Evolutionary conservation across 2,329 filamentous ascomycete species (phyloP).

Genomic region (Colletotrichum chlorophyti): DNA sequence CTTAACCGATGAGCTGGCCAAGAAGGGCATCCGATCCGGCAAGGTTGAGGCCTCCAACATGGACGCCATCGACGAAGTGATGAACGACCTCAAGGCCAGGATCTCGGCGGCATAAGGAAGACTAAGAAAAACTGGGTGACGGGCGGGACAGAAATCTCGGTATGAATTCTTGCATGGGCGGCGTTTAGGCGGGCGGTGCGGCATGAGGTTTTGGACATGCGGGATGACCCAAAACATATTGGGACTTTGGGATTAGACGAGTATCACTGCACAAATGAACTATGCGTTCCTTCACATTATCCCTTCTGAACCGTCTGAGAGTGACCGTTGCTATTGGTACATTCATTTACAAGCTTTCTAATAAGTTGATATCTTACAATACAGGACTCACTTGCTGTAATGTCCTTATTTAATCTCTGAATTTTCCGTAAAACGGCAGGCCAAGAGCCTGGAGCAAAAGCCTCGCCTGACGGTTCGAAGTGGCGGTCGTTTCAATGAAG

Average conservation of each 20-base stretch:
- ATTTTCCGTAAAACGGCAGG: constrained; percentile 80
- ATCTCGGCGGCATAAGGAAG: constrained; percentile 32
- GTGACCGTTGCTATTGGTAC: constrained; percentile 26
- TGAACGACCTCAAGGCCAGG: constrained; percentile 65
- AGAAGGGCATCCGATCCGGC: constrained; percentile 59
- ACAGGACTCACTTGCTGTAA: background rate
- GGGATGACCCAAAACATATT: constrained; percentile 15
- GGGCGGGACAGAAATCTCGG: background rate
- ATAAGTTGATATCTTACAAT: constrained; percentile 26
- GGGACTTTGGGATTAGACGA: constrained; percentile 12
- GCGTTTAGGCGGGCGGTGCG: constrained; percentile 40
- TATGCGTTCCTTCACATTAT: background rate
- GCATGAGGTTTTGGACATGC: constrained; percentile 7
- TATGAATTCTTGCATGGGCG: constrained; percentile 39
- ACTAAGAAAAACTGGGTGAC: too few relatives aligned
- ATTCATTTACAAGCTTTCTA: constrained; percentile 28
- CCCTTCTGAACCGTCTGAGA: background rate
- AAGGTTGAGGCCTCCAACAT: constrained; percentile 86
- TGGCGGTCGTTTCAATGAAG: constrained; percentile 83
- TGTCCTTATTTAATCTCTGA: constrained; percentile 45
- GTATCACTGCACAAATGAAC: background rate
- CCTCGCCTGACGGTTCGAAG: constrained; percentile 83
- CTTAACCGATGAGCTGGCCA: constrained; percentile 66
- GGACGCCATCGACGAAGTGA: constrained; percentile 81
- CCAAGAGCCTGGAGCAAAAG: constrained; percentile 63